phyloP scores from a whole-genome alignment of 2,329 filamentous ascomycete species.

The Elsinoe ampelina region DNA sequence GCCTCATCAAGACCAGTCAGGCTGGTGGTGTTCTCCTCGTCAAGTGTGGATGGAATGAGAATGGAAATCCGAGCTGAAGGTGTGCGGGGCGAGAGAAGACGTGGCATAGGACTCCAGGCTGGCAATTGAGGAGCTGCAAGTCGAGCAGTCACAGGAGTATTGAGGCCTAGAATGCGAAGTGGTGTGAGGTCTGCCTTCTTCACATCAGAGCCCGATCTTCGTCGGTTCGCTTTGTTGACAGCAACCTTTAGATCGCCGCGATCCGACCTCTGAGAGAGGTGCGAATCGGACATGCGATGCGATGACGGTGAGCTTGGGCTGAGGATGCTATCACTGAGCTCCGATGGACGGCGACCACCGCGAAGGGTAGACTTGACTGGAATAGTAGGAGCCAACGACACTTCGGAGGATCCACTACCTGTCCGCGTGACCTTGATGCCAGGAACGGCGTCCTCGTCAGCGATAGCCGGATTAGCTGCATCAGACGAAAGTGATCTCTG shows the following conservation, averaged over 20 bases:
- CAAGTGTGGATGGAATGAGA: conserved; percentile 1
- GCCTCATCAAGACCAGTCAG: conserved; percentile 7
- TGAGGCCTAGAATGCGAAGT: conserved; percentile 7
- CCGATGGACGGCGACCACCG: background rate
- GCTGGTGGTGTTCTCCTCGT: conserved; percentile 1
- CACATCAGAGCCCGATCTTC: background rate
- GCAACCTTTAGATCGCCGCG: background rate
- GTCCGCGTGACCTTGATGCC: conserved; percentile 9
- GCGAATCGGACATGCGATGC: background rate
- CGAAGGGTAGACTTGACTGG: conserved; percentile 3
- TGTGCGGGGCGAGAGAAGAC: background rate
- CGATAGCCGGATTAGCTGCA: background rate
- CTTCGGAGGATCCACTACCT: background rate
- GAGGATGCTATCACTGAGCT: background rate
- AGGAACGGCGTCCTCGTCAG: background rate
- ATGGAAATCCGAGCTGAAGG: conserved; percentile 11
- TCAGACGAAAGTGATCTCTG: conserved; percentile 2
- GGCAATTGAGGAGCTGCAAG: conserved; percentile 22
- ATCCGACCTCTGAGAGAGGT: background rate
- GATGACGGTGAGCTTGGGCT: background rate
- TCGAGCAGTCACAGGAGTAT: background rate
- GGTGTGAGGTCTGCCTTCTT: conserved; percentile 7
- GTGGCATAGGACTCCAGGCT: background rate
- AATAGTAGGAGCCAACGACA: background rate
- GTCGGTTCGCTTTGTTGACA: background rate